Evolutionary conservation across 345 rosid species (phyloP), one percentile per base, ranked within the genome.

Genomic region (Boechera divaricarpa): DNA sequence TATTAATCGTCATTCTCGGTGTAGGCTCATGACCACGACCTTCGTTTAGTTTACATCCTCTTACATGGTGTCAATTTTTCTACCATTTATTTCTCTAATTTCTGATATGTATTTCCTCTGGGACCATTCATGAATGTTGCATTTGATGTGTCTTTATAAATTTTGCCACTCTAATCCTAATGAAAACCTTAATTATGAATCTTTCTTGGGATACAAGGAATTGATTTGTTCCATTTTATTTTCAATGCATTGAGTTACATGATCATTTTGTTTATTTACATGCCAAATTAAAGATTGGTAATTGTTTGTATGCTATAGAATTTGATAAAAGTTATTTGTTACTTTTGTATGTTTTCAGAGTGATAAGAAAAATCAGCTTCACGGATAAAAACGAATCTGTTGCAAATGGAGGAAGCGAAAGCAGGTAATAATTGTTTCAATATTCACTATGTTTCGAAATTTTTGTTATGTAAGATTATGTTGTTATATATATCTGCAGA

Each of bases 381-480:
- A 58, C 42, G 6, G 35, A 33, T 28, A n/a, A 7, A 21, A n/a
- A 58, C 16, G 59, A 79, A 64, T 52, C 51, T 70, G 54, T 78
- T 78, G 58, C 73, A 70, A 70, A 70, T 74, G 77, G 84, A 83
- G 77, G 83, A 24, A 47, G 72, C 71, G 15, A 82, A 79, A 77
- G 67, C 74, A 83, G 95, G 95, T 88, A 61, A 78, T 29, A 21
- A 45, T n/a, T 51, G 58, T 38, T 39, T 7, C n/a, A 15, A 28
- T 56, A 31, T 12, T 47, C 4, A 35, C 26, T 6, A 28, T 8
- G 15, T 52, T 70, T 9, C 10, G 10, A 26, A 21, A 1, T 4
- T 1, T 49, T 24, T 9, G 32, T 61, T 26, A 28, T 51, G 15
- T 10, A 24, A 12, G 31, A 10, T 32, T 32, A 4, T 24, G 3